Conservation (phyloP, 75 land plant species). For the Sequoia sempervirens region DNA sequence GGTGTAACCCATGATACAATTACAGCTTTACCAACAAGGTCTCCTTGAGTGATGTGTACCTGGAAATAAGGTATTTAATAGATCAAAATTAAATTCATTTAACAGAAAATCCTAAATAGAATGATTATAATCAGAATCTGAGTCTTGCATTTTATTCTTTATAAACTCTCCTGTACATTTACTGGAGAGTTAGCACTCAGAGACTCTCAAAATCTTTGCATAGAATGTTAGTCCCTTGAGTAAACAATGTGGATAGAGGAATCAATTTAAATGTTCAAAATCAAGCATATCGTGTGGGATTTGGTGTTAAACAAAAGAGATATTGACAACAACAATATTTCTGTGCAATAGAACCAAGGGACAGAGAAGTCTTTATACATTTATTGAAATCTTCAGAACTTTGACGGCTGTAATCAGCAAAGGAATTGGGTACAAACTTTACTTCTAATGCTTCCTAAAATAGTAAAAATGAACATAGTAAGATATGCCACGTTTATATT, state of each 20-base stretch:
- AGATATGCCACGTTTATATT: background rate
- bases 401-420: background rate
- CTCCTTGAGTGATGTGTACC: slow-evolving; percentile 52
- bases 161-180: background rate
- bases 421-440: background rate
- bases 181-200: background rate
- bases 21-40: slow-evolving; percentile 28
- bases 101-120: background rate
- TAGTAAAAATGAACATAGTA: background rate
- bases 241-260: background rate
- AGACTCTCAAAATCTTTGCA: background rate
- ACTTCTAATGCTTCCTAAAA: background rate
- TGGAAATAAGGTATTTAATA: slow-evolving; percentile 2
- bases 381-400: background rate
- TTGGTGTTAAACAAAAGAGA: background rate
- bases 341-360: background rate
- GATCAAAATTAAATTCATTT: background rate
- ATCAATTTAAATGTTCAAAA: background rate
- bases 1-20: slow-evolving; percentile 44
- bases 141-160: background rate
- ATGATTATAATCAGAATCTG: background rate
- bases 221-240: background rate
- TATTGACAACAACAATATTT: background rate
- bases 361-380: background rate
- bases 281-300: background rate